Conservation (phyloP, 345 rosid genomes). For the Adansonia digitata region DNA sequence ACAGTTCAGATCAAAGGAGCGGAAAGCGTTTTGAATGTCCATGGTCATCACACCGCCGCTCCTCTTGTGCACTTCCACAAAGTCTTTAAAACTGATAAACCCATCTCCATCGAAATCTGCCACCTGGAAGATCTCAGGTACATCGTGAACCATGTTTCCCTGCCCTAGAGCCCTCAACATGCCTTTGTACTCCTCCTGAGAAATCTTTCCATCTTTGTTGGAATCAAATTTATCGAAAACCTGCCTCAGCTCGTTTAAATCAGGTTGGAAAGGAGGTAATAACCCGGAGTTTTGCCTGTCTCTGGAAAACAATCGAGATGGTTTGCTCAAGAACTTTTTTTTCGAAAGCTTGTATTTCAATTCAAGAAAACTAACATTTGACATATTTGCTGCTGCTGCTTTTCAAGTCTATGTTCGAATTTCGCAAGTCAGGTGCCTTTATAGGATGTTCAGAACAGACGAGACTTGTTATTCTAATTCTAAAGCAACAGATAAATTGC, state of each 20-base stretch:
- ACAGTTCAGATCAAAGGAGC: slow-evolving; percentile 54
- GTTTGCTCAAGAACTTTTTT: slow-evolving; percentile 47
- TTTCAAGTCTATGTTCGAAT: background rate
- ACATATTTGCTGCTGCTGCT: background rate
- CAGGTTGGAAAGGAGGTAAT: slow-evolving; percentile 41
- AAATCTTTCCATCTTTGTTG: slow-evolving; percentile 79
- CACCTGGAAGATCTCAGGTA: slow-evolving; percentile 53
- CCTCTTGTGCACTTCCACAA: slow-evolving; percentile 55
- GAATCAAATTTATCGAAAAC: slow-evolving; percentile 73
- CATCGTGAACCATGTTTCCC: slow-evolving; percentile 37
- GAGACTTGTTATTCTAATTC: slow-evolving; percentile 22
- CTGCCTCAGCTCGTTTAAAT: slow-evolving; percentile 49
- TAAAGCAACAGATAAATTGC: background rate
- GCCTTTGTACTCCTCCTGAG: slow-evolving; percentile 71
- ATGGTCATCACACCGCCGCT: slow-evolving; percentile 51
- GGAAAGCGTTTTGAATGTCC: slow-evolving; percentile 61
- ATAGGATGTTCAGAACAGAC: background rate
- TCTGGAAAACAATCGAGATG: slow-evolving; percentile 58
- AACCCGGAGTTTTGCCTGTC: slow-evolving; percentile 41
- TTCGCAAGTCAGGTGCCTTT: background rate
- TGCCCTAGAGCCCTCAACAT: slow-evolving; percentile 60
- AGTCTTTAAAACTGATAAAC: slow-evolving; percentile 75
- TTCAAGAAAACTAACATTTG: slow-evolving; percentile 45
- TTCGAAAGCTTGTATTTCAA: slow-evolving; percentile 67
- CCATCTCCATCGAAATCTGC: slow-evolving; percentile 82